These are phyloP conservation scores for Dendrobium nobile DNA, from an alignment of 106 monocot genomes.

Conservation along the genomic window DNA sequence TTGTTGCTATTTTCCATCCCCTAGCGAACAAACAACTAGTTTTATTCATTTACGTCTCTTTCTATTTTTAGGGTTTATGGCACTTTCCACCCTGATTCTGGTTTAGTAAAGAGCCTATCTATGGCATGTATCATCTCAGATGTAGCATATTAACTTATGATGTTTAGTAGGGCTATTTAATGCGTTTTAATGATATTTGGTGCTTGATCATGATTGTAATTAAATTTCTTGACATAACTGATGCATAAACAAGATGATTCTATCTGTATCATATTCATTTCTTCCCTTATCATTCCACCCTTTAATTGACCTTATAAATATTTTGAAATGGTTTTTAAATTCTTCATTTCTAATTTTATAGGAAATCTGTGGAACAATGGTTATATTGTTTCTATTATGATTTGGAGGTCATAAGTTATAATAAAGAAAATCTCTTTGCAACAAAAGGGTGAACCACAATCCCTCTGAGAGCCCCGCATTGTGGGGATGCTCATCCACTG, in stretches of 20 bases:
- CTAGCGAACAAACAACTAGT: not conserved
- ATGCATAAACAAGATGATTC: not conserved
- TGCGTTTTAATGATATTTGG: not conserved
- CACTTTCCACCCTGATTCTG: not conserved
- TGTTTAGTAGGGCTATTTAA: not conserved
- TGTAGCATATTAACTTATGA: not conserved
- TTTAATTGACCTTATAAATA: not conserved
- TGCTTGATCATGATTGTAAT: not conserved
- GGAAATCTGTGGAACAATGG: too few relatives aligned
- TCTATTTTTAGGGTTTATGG: not conserved
- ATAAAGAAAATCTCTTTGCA: too few relatives aligned
- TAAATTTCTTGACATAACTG: not conserved
- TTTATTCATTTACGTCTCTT: not conserved
- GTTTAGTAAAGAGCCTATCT: not conserved
- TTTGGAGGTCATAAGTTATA: too few relatives aligned
- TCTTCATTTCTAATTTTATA: too few relatives aligned
- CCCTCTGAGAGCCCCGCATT: too few relatives aligned
- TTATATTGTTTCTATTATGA: too few relatives aligned
- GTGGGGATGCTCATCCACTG: too few relatives aligned
- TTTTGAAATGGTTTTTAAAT: conserved; percentile 1
- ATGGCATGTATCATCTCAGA: not conserved
- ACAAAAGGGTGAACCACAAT: too few relatives aligned
- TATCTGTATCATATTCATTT: not conserved
- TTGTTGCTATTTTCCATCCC: not conserved
- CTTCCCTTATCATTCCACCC: not conserved